A percentile compares a stretch with the other conserved stretches of the same genome.
Conservation (phyloP, 176 grass and related monocot species). For the Eragrostis curvula region DNA sequence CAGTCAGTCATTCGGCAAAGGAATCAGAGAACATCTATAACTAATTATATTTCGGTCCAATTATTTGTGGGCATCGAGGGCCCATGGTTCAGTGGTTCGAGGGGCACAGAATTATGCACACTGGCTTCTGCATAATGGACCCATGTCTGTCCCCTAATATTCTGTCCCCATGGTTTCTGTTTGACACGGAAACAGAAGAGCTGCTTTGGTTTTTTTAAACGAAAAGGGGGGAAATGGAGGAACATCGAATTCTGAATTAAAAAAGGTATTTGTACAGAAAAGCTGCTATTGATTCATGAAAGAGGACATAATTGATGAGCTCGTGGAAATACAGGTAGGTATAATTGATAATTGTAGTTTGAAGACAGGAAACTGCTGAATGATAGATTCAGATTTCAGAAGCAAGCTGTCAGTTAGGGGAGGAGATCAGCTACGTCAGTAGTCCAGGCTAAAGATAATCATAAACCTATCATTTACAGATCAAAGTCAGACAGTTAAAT, state of each 20-base stretch:
- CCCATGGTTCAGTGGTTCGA: slow-evolving; percentile 49
- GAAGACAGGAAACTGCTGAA: background rate
- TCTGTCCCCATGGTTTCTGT: slow-evolving; percentile 24
- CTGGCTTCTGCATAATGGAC: slow-evolving; percentile 46
- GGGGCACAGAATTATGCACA: slow-evolving; percentile 44
- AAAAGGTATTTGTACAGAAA: background rate
- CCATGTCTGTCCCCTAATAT: slow-evolving; percentile 40
- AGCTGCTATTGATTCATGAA: background rate
- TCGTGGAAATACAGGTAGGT: no score
- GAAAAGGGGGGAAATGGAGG: background rate
- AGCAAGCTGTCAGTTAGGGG: no score
- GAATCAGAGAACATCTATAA: slow-evolving; percentile 46
- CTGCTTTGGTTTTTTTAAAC: background rate
- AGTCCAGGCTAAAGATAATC: slow-evolving; percentile 5
- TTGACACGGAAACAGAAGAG: slow-evolving; percentile 35
- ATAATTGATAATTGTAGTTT: no score
- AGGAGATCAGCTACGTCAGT: no score
- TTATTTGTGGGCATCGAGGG: slow-evolving; percentile 42
- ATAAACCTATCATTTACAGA: slow-evolving; percentile 19
- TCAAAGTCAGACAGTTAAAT: background rate
- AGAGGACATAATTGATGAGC: background rate
- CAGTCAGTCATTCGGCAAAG: slow-evolving; percentile 21
- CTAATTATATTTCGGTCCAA: slow-evolving; percentile 28
- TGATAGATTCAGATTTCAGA: background rate
- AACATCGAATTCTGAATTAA: background rate